Evolutionary conservation across 2,329 filamentous ascomycete genomes (phyloP).

Genomic region (Leptographium radiaticola): DNA sequence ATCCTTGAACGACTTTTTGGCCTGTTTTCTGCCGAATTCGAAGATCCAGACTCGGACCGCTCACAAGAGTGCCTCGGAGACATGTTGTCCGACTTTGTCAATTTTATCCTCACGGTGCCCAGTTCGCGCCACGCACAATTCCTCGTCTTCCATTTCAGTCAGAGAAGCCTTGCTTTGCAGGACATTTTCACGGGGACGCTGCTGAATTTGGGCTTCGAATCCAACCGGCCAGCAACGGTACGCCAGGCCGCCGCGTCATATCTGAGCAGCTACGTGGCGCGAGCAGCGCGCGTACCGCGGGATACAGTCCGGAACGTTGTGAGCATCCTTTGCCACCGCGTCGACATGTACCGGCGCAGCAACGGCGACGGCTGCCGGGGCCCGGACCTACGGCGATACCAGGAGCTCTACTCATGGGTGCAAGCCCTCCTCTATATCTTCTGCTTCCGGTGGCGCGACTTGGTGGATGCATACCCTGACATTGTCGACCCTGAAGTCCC

Average conservation of each 20-base stretch:
- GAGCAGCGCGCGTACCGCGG: constrained; percentile 68
- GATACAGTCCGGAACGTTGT: constrained; percentile 74
- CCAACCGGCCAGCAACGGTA: constrained; percentile 55
- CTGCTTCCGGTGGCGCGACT: constrained; percentile 93
- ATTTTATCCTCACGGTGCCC: constrained; percentile 79
- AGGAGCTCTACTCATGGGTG: constrained; percentile 75
- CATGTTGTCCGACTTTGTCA: constrained; percentile 73
- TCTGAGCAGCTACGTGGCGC: constrained; percentile 84
- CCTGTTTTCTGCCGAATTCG: constrained; percentile 64
- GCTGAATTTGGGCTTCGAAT: constrained; percentile 57
- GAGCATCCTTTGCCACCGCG: constrained; percentile 60
- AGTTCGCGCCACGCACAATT: constrained; percentile 92
- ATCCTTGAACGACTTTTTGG: constrained; percentile 81
- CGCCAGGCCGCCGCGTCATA: constrained; percentile 84
- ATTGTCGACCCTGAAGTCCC: constrained; percentile 50
- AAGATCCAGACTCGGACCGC: constrained; percentile 51
- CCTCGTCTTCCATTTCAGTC: constrained; percentile 88
- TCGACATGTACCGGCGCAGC: constrained; percentile 59
- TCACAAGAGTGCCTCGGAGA: constrained; percentile 64
- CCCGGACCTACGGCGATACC: constrained; percentile 73
- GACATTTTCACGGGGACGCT: constrained; percentile 74
- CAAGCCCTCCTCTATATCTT: constrained; percentile 90
- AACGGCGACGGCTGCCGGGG: constrained; percentile 66
- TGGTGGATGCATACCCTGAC: constrained; percentile 52
- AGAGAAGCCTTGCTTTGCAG: constrained; percentile 63